Base-by-base conservation (phyloP, 768 basidiomycete species). In the Boletus rubescentipes region DNA sequence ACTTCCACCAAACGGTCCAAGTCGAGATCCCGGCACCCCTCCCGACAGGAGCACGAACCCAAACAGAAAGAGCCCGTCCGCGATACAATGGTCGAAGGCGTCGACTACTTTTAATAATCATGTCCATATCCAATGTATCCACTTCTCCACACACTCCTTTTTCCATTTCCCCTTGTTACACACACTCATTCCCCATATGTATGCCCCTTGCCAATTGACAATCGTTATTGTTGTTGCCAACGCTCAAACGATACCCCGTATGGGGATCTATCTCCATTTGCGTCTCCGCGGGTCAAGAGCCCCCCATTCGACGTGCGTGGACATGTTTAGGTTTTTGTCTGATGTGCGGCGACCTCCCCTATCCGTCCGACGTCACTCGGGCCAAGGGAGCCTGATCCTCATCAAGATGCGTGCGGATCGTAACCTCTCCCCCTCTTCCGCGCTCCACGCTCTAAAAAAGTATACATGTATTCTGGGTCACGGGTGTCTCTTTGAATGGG, bases 101-200 rank as follows among this genome's bases (percentile, higher is more conserved):
- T 69, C 20, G 71, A 73, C 55, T 72, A 69, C 53, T 72, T 72
- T 54, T 72, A 55, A 47, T 41, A n/a, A 36, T 26, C 26, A 26
- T 4, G 26, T 4, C 6, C 26, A 3, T 26, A 26, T 26, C 26
- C 6, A n/a, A 26, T 26, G 26, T 26, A 26, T 26, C 6, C 26
- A 26, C 26, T 26, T 26, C 26, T 26, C 26, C 26, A 26, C 26
- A 49, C 31, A 18, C 36, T 12, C n/a, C 49, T 47, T 14, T 47
- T 59, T 18, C 18, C 9, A 35, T 32, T 2, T 5, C 29, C 6
- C 14, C 32, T 18, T 15, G n/a, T 18, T 12, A 18, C 20, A 15
- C 38, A 16, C 54, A 57, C 26, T 26, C 26, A 26, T 26, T 45
- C 49, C 46, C 49, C 50, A 55, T 52, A 46, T 46, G 60, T 42